Evolutionary conservation across 257 asterid genomes (phyloP).

Genomic region (Solanum pimpinellifolium): DNA sequence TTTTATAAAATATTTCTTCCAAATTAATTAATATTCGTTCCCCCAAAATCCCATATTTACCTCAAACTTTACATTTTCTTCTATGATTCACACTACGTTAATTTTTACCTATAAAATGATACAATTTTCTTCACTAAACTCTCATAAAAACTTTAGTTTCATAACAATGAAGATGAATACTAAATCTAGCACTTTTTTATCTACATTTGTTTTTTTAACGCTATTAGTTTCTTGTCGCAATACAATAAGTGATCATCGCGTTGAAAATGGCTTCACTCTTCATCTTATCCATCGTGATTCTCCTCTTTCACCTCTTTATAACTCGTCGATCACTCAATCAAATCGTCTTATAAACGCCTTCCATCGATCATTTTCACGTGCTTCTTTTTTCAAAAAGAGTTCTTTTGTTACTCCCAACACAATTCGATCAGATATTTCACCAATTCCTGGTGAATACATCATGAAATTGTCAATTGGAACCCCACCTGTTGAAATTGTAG

Average conservation of each 20-base stretch:
- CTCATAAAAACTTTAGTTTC: neutral
- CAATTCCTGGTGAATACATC: slow-evolving; percentile 13
- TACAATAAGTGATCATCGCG: neutral
- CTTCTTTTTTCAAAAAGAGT: neutral
- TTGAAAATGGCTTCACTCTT: slow-evolving; percentile 24
- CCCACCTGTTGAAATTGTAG: slow-evolving; percentile 19
- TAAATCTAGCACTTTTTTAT: neutral
- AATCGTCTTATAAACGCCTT: slow-evolving; percentile 8
- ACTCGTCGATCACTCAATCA: slow-evolving; percentile 14
- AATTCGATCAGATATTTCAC: neutral
- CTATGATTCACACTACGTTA: neutral
- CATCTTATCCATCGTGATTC: slow-evolving; percentile 43
- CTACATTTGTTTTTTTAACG: neutral
- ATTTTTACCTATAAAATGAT: neutral
- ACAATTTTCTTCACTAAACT: neutral
- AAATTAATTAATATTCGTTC: neutral
- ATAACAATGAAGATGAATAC: neutral
- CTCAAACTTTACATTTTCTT: neutral
- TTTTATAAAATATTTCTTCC: neutral
- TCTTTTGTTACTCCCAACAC: neutral
- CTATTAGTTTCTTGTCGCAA: neutral
- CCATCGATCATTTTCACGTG: slow-evolving; percentile 33
- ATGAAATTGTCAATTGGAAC: slow-evolving; percentile 23
- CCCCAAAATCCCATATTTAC: neutral
- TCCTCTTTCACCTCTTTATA: slow-evolving; percentile 21